A percentile compares a stretch with the other conserved stretches of the same genome.
phyloP scores from a whole-genome alignment of 345 rosid species.

The Psidium friedrichsthalianum region DNA sequence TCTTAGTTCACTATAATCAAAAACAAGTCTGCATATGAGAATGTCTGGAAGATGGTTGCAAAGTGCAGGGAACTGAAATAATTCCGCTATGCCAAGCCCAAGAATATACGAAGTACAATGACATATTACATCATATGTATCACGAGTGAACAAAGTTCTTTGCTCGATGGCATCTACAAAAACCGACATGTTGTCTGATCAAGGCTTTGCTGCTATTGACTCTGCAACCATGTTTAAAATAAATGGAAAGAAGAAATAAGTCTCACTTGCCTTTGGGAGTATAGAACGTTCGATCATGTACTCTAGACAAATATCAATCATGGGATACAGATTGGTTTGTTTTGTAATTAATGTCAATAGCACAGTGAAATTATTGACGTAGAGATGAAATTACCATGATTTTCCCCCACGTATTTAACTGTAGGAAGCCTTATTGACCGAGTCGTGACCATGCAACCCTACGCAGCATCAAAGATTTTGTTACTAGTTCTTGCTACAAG shows the following conservation, averaged over 20 bases:
- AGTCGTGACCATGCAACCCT: background rate
- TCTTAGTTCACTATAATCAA: too few relatives aligned
- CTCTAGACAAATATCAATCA: background rate
- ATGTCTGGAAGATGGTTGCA: too few relatives aligned
- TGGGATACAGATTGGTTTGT: background rate
- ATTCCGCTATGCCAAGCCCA: fast-evolving
- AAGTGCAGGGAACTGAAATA: background rate
- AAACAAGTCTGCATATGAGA: too few relatives aligned
- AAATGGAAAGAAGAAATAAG: background rate
- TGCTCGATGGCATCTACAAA: background rate
- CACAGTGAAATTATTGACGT: background rate
- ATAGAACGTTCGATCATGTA: background rate
- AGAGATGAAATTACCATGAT: background rate
- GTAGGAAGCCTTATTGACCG: background rate
- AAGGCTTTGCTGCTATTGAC: background rate
- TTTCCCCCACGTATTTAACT: background rate
- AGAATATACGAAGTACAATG: background rate
- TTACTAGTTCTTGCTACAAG: background rate
- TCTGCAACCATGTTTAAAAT: background rate
- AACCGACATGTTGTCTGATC: background rate
- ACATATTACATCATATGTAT: background rate
- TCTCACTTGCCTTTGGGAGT: background rate
- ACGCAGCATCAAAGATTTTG: too few relatives aligned
- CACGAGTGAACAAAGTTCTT: background rate
- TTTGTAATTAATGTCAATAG: background rate